phyloP scores from a whole-genome alignment of 192 early-diverging fungal species.

The Radiomyces spectabilis region DNA sequence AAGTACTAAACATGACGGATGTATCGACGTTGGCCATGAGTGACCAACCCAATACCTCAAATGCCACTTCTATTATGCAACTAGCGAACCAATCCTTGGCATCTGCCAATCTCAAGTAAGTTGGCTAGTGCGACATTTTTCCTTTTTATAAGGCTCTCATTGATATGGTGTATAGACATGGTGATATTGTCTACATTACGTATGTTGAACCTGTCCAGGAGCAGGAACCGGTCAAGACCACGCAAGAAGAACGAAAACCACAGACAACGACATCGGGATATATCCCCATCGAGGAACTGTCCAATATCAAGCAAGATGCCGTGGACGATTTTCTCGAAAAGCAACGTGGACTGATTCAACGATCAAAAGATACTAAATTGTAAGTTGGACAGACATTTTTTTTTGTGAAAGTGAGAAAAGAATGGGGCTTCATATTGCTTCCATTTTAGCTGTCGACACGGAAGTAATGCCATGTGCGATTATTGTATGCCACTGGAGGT shows the following conservation, averaged over 20 bases:
- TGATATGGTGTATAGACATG: conserved; percentile 29
- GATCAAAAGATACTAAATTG: conserved; percentile 72
- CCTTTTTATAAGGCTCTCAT: neutral
- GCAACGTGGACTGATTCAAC: conserved; percentile 74
- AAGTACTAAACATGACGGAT: conserved; percentile 34
- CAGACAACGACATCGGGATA: conserved; percentile 11
- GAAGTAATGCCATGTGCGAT: conserved; percentile 81
- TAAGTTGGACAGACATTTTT: conserved; percentile 28
- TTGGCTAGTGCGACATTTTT: too few species aligned
- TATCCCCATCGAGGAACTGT: neutral
- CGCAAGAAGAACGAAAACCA: conserved; percentile 16
- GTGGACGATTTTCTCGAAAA: conserved; percentile 80
- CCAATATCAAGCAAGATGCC: conserved; percentile 49
- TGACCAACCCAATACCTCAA: conserved; percentile 25
- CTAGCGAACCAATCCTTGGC: conserved; percentile 24
- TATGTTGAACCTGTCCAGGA: conserved; percentile 27
- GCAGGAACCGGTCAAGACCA: neutral
- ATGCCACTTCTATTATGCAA: conserved; percentile 23
- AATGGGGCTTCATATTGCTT: too few species aligned
- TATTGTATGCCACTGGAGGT: conserved; percentile 86
- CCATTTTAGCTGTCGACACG: conserved; percentile 73
- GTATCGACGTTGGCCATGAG: conserved; percentile 31
- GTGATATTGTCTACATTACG: conserved; percentile 43
- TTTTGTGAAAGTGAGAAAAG: too few species aligned
- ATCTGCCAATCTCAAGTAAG: conserved; percentile 32